These are phyloP conservation scores for Spizellomyces sp. DNA, from an alignment of 192 early-diverging fungal species.

Conservation along the genomic window DNA sequence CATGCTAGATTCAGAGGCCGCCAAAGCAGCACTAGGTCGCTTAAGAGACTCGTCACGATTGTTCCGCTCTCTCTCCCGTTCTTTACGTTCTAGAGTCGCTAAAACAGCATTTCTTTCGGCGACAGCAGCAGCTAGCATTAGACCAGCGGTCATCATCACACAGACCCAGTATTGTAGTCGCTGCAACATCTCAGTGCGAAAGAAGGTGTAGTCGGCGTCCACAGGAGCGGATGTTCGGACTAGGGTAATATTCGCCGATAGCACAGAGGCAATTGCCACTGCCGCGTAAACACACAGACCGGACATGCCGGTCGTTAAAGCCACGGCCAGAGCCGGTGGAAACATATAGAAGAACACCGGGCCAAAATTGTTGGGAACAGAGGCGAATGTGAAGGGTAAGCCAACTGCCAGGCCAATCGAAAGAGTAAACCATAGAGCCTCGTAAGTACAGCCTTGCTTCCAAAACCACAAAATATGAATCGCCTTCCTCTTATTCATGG, in stretches of 20 bases:
- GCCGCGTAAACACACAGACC: conserved; percentile 3
- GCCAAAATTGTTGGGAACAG: not conserved
- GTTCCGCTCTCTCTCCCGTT: not conserved
- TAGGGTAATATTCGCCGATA: not conserved
- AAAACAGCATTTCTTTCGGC: not conserved
- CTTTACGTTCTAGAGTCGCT: not conserved
- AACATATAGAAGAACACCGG: conserved; percentile 4
- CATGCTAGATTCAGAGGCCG: not conserved
- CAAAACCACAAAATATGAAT: not conserved
- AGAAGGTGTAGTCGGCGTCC: not conserved
- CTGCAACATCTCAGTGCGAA: not conserved
- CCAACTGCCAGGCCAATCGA: conserved; percentile 1
- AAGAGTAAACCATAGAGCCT: not conserved
- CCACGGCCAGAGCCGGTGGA: not conserved
- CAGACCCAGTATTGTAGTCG: conserved; percentile 7
- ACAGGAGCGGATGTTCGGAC: not conserved
- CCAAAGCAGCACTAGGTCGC: not conserved
- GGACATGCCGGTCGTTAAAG: conserved; percentile 2
- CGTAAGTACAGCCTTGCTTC: not conserved
- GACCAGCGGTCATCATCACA: not conserved
- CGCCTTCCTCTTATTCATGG: not conserved
- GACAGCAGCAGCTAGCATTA: not conserved
- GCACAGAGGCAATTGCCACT: not conserved
- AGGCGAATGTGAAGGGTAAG: conserved; percentile 4
- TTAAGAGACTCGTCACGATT: conserved; percentile 7